Percentiles rank a stretch among this genome's conserved stretches.
Evolutionary conservation across 805 yeast species (phyloP).

Genomic region (Kregervanrija fluxuum): DNA sequence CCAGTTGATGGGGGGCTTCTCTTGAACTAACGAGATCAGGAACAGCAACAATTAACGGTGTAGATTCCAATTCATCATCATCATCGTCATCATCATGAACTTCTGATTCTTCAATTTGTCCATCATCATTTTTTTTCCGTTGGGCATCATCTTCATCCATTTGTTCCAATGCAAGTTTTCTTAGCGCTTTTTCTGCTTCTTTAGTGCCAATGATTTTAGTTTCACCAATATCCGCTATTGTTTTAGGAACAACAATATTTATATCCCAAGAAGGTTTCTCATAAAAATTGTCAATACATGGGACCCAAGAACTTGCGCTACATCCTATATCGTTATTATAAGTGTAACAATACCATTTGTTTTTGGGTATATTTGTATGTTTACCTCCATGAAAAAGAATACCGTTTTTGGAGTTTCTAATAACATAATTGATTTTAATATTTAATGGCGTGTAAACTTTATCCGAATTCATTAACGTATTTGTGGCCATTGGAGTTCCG

Average conservation of each 20-base stretch:
- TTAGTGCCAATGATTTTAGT: conserved; percentile 35
- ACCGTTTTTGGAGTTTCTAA: conserved; percentile 66
- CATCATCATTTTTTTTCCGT: conserved; percentile 11
- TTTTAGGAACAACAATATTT: conserved; percentile 77
- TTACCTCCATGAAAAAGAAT: conserved; percentile 63
- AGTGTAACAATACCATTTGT: conserved; percentile 81
- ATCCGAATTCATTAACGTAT: conserved; percentile 29
- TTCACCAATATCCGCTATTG: conserved; percentile 62
- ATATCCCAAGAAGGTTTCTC: conserved; percentile 90
- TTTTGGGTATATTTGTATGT: conserved; percentile 36
- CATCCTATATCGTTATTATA: conserved; percentile 69
- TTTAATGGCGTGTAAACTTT: conserved; percentile 66
- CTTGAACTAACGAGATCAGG: conserved; percentile 61
- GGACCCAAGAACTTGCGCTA: conserved; percentile 95
- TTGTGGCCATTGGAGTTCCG: conserved; percentile 30
- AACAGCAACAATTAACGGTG: conserved; percentile 58
- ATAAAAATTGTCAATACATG: conserved; percentile 85
- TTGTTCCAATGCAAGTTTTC: conserved; percentile 21
- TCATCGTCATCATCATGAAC: conserved; percentile 31
- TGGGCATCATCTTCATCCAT: conserved; percentile 31
- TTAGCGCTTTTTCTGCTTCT: conserved; percentile 25
- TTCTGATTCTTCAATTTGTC: conserved; percentile 21
- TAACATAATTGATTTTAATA: conserved; percentile 57
- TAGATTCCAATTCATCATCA: conserved; percentile 35
- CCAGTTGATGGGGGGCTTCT: conserved; percentile 70